Evolutionary conservation across 2,329 filamentous ascomycete genomes (phyloP).

Genomic region (Fusarium stilboides): DNA sequence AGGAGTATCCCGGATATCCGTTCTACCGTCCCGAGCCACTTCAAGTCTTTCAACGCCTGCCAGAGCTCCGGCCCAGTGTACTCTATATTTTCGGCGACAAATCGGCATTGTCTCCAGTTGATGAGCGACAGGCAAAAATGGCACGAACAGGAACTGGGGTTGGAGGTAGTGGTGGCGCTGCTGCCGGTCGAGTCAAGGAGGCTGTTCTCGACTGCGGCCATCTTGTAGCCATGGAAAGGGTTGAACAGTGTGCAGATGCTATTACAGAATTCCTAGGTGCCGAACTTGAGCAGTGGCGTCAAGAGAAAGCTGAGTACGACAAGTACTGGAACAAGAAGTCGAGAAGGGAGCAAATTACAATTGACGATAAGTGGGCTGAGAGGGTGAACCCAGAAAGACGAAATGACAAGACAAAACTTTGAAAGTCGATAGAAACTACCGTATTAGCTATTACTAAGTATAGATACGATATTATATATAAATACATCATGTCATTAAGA

Average conservation of each 20-base stretch:
- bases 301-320: background rate
- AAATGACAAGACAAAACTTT: too few species aligned
- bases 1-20: background rate
- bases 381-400: background rate
- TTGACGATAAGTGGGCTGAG: background rate
- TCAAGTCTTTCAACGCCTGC: slow-evolving; percentile 4
- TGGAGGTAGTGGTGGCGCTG: background rate
- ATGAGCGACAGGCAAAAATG: background rate
- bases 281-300: background rate
- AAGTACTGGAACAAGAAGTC: background rate
- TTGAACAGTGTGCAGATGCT: slow-evolving; percentile 1
- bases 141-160: background rate
- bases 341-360: background rate
- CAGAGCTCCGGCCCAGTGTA: slow-evolving; percentile 3
- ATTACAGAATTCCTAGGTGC: background rate
- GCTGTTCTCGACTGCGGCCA: slow-evolving; percentile 4
- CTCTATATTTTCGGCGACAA: slow-evolving; percentile 1
- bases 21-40: slow-evolving; percentile 3
- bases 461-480: too few species aligned
- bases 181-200: background rate
- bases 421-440: too few species aligned
- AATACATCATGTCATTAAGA: too few species aligned
- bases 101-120: background rate
- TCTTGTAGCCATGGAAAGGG: slow-evolving; percentile 11
- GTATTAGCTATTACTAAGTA: too few species aligned